Percentiles rank a stretch among this genome's conserved stretches.
phyloP scores from a whole-genome alignment of 176 grass and related monocot species.

The Aechmea fasciata region DNA sequence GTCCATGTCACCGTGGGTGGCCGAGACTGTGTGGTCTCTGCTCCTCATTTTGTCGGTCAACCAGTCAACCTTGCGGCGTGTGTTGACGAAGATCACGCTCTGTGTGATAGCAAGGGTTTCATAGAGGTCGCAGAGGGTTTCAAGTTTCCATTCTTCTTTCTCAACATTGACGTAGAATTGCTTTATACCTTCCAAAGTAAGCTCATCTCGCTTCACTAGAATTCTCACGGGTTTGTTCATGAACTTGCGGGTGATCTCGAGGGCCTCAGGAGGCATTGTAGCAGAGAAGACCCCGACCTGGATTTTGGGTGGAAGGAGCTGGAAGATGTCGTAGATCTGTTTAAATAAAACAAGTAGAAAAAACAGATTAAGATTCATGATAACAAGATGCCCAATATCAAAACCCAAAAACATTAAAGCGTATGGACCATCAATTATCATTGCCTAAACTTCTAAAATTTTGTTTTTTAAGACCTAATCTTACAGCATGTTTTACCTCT shows the following conservation, averaged over 20 bases:
- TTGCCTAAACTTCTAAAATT: no score
- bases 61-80: background rate
- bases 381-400: background rate
- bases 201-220: background rate
- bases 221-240: background rate
- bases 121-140: background rate
- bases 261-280: background rate
- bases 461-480: no score
- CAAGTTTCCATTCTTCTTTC: background rate
- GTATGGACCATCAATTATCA: no score
- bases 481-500: no score
- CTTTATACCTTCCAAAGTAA: background rate
- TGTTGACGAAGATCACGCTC: background rate
- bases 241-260: conserved; percentile 1
- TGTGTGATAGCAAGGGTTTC: background rate
- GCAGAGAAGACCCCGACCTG: background rate
- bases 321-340: background rate
- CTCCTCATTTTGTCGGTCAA: background rate
- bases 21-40: background rate
- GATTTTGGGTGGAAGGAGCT: conserved; percentile 2
- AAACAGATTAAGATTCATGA: background rate
- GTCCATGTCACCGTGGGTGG: background rate
- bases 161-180: background rate
- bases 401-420: background rate
- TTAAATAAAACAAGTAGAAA: background rate